A percentile compares a stretch with the other conserved stretches of the same genome.
These are phyloP conservation scores for Colletotrichum horii DNA, from an alignment of 2,329 filamentous ascomycete species.

Conservation along the genomic window DNA sequence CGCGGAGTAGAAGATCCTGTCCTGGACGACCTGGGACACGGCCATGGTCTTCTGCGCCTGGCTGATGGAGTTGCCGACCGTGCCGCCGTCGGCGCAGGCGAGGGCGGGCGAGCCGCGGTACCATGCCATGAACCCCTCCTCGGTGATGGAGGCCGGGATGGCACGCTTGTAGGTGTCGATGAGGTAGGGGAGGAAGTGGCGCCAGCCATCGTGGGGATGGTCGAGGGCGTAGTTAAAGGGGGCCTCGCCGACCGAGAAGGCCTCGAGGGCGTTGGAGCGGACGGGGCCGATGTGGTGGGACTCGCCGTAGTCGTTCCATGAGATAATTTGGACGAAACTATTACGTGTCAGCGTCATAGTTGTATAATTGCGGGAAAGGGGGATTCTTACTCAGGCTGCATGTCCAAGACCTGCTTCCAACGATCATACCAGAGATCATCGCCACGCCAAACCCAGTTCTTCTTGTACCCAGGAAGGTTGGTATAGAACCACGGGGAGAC, in stretches of 20 bases:
- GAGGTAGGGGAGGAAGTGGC: conserved; percentile 52
- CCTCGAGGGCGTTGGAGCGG: conserved; percentile 34
- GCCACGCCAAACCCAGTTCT: conserved; percentile 69
- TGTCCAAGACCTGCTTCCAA: conserved; percentile 58
- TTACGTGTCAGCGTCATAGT: conserved; percentile 23
- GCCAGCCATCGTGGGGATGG: conserved; percentile 57
- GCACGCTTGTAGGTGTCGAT: conserved; percentile 54
- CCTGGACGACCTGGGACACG: conserved; percentile 23
- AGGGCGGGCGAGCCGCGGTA: conserved; percentile 34
- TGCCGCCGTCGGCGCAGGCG: conserved; percentile 33
- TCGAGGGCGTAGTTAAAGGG: conserved; percentile 52
- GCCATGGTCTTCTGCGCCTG: conserved; percentile 27
- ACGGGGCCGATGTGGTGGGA: conserved; percentile 59
- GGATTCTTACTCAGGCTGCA: conserved; percentile 60
- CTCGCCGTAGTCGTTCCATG: conserved; percentile 63
- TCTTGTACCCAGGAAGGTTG: conserved; percentile 58
- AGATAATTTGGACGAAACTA: conserved; percentile 49
- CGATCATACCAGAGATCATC: conserved; percentile 66
- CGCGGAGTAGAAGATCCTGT: conserved; percentile 30
- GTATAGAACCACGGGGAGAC: conserved; percentile 68
- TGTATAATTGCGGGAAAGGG: conserved; percentile 52
- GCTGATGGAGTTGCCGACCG: conserved; percentile 30
- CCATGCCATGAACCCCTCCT: conserved; percentile 36
- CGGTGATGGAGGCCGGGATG: conserved; percentile 28
- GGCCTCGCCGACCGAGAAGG: conserved; percentile 31